Conservation (phyloP, 441 rosid genomes). For the Populus hybrid region DNA sequence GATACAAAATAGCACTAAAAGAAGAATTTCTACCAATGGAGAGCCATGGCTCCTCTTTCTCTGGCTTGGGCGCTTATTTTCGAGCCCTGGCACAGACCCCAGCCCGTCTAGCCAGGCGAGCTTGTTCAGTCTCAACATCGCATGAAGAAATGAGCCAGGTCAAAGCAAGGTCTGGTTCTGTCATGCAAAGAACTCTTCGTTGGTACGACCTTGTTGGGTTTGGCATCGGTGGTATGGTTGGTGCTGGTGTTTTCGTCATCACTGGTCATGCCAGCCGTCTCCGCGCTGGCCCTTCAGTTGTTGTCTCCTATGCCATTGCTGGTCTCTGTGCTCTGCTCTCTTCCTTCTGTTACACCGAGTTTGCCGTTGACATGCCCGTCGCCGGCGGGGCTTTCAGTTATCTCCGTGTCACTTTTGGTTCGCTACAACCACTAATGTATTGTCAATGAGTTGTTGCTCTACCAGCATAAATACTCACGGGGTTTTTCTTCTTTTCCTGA, state of each 20-base stretch:
- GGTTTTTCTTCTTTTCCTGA: background rate
- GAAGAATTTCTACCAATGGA: slow-evolving; percentile 31
- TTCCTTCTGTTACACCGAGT: slow-evolving; percentile 93
- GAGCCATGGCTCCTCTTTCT: slow-evolving; percentile 54
- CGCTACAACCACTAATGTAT: slow-evolving; percentile 1
- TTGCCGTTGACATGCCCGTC: slow-evolving; percentile 91
- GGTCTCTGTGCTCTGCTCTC: slow-evolving; percentile 90
- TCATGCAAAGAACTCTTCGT: slow-evolving; percentile 66
- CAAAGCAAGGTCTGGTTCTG: slow-evolving; percentile 53
- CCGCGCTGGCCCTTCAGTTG: slow-evolving; percentile 68
- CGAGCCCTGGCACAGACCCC: slow-evolving; percentile 63
- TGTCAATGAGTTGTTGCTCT: background rate
- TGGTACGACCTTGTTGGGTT: slow-evolving; percentile 83
- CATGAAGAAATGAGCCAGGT: slow-evolving; percentile 65
- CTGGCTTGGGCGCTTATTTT: slow-evolving; percentile 49
- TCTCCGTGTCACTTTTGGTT: slow-evolving; percentile 82
- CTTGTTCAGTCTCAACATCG: slow-evolving; percentile 61
- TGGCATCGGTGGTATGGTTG: slow-evolving; percentile 96
- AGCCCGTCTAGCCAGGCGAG: slow-evolving; percentile 60
- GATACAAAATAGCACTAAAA: background rate
- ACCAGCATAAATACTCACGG: background rate
- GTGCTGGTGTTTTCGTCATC: slow-evolving; percentile 87
- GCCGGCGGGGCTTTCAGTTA: slow-evolving; percentile 97
- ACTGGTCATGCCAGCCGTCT: slow-evolving; percentile 61
- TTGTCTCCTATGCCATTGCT: slow-evolving; percentile 85